Conservation (phyloP, 306 rosid genomes). For the Trifolium subterraneum region DNA sequence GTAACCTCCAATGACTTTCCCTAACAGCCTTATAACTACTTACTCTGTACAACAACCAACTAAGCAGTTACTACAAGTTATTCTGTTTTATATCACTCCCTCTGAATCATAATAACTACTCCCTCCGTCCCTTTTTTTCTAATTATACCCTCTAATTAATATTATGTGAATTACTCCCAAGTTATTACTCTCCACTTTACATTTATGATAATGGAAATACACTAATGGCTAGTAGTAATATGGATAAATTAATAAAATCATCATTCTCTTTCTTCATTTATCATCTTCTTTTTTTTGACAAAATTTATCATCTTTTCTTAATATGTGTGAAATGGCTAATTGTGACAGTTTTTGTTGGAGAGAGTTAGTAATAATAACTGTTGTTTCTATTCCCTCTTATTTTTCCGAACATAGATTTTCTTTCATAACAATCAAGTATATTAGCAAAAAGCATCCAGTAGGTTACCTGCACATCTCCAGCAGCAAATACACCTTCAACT, state of each 20-base stretch:
- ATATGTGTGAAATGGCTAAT: too few relatives aligned
- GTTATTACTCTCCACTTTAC: too few relatives aligned
- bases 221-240: too few relatives aligned
- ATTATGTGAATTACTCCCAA: too few relatives aligned
- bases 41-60: conserved; percentile 1
- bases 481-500: conserved; percentile 89
- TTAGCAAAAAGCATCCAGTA: conserved; percentile 17
- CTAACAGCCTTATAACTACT: neutral
- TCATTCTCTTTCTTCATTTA: too few relatives aligned
- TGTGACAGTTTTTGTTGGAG: too few relatives aligned
- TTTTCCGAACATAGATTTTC: neutral
- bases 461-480: conserved; percentile 96
- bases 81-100: conserved; percentile 1
- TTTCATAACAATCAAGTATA: conserved; percentile 12
- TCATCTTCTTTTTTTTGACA: too few relatives aligned
- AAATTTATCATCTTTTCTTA: too few relatives aligned
- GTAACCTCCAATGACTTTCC: neutral
- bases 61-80: conserved; percentile 1
- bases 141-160: too few relatives aligned
- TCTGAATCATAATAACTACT: neutral
- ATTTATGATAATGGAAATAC: too few relatives aligned
- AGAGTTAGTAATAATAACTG: neutral
- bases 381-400: conserved; percentile 7
- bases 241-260: too few relatives aligned
- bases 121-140: too few relatives aligned